Conservation (phyloP, 176 grass and related monocot species). For the Melocanna baccifera region DNA sequence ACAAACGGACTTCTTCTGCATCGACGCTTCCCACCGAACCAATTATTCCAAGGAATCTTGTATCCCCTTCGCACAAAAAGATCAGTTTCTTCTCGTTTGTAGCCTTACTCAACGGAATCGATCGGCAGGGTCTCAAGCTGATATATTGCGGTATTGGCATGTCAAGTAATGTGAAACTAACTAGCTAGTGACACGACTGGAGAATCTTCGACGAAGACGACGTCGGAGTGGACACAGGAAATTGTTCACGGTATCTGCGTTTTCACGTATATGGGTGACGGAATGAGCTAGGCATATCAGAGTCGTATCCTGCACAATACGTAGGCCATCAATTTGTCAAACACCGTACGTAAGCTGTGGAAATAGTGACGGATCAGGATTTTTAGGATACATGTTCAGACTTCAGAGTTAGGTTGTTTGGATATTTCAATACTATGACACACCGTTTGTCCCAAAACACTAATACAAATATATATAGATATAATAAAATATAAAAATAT, state of each 20-base stretch:
- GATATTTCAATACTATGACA: no score
- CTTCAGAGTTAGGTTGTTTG: no score
- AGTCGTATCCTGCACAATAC: background rate
- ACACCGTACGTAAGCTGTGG: background rate
- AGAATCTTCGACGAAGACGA: background rate
- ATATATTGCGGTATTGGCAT: background rate
- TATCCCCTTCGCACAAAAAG: background rate
- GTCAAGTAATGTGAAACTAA: background rate
- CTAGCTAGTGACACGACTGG: background rate
- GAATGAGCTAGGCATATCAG: background rate
- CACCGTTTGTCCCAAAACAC: no score
- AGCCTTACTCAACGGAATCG: background rate
- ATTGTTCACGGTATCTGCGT: background rate
- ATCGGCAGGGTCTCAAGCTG: background rate
- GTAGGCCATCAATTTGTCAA: background rate
- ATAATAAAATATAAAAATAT: no score
- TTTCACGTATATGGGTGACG: background rate
- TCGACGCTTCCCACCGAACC: background rate
- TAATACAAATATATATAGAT: no score
- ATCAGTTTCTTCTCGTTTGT: background rate
- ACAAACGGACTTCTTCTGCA: background rate
- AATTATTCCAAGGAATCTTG: constrained; percentile 21
- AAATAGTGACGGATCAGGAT: no score
- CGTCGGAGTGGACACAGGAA: background rate
- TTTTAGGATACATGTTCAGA: no score